Base-by-base conservation (phyloP, 352 stramenopile species). In the Saprolegnia parasitica region DNA sequence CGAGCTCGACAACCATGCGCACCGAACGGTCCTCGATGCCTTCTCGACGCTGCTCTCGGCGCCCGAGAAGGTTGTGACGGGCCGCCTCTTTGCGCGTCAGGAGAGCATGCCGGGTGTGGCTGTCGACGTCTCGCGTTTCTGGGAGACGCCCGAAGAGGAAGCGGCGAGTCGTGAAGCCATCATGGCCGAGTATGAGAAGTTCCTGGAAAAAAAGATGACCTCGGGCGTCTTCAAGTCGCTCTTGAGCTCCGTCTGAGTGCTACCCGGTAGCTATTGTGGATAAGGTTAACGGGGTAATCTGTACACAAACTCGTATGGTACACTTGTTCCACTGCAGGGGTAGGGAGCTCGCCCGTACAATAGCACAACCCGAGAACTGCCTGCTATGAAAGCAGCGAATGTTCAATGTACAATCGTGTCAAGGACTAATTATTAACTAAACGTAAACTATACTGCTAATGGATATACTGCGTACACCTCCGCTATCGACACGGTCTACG, bases 121-220 rank as follows among this genome's bases (percentile, higher is more conserved):
- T 4, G 29, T 68, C 6, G 62, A 68, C 37, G 47, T 58, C 39
- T 47, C 42, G 35, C 8, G 23, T 8, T 68, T 58, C 35, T 68
- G 62, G 62, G 35, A 39, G 20, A 45, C 46, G 5, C 24, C 15
- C 15, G 15, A 9, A 40, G 39, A 68, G 10, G 46, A 68, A 40
- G 29, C 23, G 13, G 47, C 24, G 5, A 57, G 50, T 42, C 45
- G 62, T 4, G 0, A 37, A 57, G 23, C 23, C 32, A 42, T 68
- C 50, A 46, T 42, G 15, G 15, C 3, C 40, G 10, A 8, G 15
- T 68, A 56, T 29, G 62, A 68, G 5, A n/a, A 35, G 23, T 35
- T 35, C 5, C 5, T 35, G 29, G 29, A 35, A 5, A 35, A 35
- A 35, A 35, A 35, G 29, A 35, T 35, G 29, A 35, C 2, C 29